Evolutionary conservation across 768 basidiomycete species (phyloP).

Genomic region (Suillus alpinus): DNA sequence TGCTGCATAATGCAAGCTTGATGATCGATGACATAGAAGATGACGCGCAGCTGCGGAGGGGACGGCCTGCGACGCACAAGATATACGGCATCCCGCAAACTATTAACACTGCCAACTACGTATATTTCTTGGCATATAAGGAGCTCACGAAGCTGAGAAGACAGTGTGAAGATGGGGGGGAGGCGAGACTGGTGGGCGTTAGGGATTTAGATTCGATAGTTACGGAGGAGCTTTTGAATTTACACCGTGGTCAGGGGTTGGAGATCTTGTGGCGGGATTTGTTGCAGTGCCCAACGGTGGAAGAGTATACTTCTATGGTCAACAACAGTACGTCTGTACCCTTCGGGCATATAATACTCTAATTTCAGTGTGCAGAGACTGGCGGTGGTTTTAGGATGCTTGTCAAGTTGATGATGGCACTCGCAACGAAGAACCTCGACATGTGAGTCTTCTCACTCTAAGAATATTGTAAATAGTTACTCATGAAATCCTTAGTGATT

Average conservation of each 20-base stretch:
- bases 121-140: conserved; percentile 91
- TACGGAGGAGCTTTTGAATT: conserved; percentile 63
- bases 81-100: conserved; percentile 97
- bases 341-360: conserved; percentile 17
- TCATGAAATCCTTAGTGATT: conserved; percentile 53
- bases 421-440: conserved; percentile 56
- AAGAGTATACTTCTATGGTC: conserved; percentile 94
- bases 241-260: conserved; percentile 93
- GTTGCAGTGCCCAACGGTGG: conserved; percentile 86
- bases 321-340: conserved; percentile 67
- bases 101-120: conserved; percentile 96
- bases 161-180: not conserved
- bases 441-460: conserved; percentile 41
- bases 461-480: not conserved
- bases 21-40: conserved; percentile 97
- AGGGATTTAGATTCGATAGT: conserved; percentile 60
- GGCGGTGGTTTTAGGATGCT: conserved; percentile 91
- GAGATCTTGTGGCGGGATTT: conserved; percentile 95
- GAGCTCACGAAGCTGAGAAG: conserved; percentile 47
- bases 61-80: conserved; percentile 86
- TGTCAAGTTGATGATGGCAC: conserved; percentile 96
- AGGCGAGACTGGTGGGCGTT: conserved; percentile 51
- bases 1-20: conserved; percentile 92
- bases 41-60: conserved; percentile 80
- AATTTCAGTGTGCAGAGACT: conserved; percentile 59